These are phyloP conservation scores for Byssoonygena ceratinophila DNA, from an alignment of 2,329 filamentous ascomycete genomes.

Conservation along the genomic window DNA sequence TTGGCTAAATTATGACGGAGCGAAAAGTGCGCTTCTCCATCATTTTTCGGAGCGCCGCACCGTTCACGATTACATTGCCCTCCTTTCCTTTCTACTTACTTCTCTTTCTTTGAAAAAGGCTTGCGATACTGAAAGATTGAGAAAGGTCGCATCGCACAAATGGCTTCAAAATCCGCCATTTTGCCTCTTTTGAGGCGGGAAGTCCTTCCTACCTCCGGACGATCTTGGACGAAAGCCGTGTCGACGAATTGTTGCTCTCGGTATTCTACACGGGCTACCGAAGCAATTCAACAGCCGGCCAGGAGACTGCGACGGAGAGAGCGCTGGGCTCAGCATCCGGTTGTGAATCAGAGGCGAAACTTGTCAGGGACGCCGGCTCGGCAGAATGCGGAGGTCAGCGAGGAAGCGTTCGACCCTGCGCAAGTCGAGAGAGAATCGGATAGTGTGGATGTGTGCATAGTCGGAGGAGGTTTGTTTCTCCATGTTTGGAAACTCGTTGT, in stretches of 20 bases:
- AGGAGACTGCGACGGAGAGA: neutral
- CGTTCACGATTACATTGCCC: neutral
- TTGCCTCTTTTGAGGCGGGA: conserved; percentile 36
- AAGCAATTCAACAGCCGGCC: conserved; percentile 5
- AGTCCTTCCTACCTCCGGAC: conserved; percentile 24
- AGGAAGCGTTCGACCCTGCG: conserved; percentile 51
- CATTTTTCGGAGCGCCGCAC: neutral
- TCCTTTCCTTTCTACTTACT: neutral
- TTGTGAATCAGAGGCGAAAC: conserved; percentile 27
- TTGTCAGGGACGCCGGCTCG: conserved; percentile 38
- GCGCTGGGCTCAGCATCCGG: neutral
- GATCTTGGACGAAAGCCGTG: conserved; percentile 23
- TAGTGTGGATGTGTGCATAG: conserved; percentile 90
- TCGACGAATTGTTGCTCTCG: conserved; percentile 13
- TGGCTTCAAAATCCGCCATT: conserved; percentile 35
- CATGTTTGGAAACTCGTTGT: neutral
- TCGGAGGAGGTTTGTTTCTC: conserved; percentile 60
- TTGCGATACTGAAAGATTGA: neutral
- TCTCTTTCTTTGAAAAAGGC: neutral
- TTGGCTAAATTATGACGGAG: conserved; percentile 8
- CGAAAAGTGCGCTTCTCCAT: neutral
- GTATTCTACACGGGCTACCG: conserved; percentile 16
- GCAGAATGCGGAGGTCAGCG: conserved; percentile 37
- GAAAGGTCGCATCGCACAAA: conserved; percentile 19
- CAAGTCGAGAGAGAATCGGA: conserved; percentile 77